These are phyloP conservation scores for Irpex sp. DNA, from an alignment of 1,284 basidiomycete genomes.

Conservation along the genomic window DNA sequence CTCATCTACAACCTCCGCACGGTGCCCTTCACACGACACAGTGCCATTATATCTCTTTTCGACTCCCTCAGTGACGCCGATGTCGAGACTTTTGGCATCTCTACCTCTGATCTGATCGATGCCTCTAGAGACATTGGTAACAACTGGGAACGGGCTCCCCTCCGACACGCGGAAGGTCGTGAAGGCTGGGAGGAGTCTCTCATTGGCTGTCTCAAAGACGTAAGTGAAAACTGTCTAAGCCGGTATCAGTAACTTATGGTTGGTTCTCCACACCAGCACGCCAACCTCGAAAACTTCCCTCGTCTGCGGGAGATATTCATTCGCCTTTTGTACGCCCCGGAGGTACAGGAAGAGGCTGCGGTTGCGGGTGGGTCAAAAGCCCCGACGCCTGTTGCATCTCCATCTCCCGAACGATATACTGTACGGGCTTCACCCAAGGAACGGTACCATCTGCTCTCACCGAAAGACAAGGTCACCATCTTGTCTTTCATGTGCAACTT, in stretches of 20 bases:
- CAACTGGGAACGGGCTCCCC: constrained; percentile 76
- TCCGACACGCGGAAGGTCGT: constrained; percentile 62
- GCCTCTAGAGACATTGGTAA: constrained; percentile 73
- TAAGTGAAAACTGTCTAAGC: constrained; percentile 36
- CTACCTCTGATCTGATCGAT: constrained; percentile 53
- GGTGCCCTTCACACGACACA: constrained; percentile 65
- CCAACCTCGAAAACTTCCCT: constrained; percentile 72
- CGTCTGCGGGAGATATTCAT: constrained; percentile 73
- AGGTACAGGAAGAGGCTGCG: constrained; percentile 32
- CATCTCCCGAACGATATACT: constrained; percentile 25
- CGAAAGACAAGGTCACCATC: constrained; percentile 81
- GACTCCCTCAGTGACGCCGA: constrained; percentile 32
- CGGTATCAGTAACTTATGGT: constrained; percentile 2
- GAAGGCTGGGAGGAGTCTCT: constrained; percentile 85
- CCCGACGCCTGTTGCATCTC: constrained; percentile 40
- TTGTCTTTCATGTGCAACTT: constrained; percentile 87
- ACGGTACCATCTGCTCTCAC: constrained; percentile 72
- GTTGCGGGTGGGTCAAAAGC: constrained; percentile 31
- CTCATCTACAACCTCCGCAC: constrained; percentile 90
- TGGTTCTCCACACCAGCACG: constrained; percentile 51
- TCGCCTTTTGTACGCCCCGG: constrained; percentile 69
- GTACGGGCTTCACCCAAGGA: constrained; percentile 46
- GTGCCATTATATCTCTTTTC: constrained; percentile 60
- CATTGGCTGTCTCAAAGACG: constrained; percentile 87
- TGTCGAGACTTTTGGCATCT: constrained; percentile 44